Percentiles rank a stretch among this genome's conserved stretches.
Evolutionary conservation across 257 asterid species (phyloP).

Genomic region (Solanum virginianum): DNA sequence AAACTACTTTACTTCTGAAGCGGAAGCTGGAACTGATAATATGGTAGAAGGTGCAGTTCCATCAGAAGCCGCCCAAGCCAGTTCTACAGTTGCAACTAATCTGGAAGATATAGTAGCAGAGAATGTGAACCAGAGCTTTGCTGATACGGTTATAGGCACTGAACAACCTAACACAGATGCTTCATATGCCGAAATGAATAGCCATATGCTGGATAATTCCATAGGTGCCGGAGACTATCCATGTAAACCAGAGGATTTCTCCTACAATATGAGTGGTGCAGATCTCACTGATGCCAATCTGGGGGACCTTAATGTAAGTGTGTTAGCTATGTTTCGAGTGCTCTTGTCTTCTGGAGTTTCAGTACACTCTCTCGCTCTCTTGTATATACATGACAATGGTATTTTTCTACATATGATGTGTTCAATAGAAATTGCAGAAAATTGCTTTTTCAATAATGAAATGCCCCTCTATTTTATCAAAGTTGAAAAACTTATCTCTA

Average conservation of each 20-base stretch:
- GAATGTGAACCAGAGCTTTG: slow-evolving; percentile 10
- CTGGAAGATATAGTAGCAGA: slow-evolving; percentile 18
- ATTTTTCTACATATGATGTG: background rate
- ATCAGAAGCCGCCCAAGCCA: slow-evolving; percentile 16
- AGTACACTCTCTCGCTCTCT: background rate
- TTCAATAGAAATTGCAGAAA: background rate
- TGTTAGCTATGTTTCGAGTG: background rate
- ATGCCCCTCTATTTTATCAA: background rate
- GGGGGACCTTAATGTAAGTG: slow-evolving; percentile 46
- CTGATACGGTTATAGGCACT: slow-evolving; percentile 10
- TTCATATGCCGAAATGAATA: slow-evolving; percentile 8
- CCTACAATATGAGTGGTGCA: slow-evolving; percentile 19
- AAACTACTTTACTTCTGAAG: slow-evolving; percentile 11
- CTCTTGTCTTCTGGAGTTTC: background rate
- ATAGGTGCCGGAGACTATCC: slow-evolving; percentile 23
- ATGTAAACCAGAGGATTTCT: slow-evolving; percentile 22
- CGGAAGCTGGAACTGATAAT: slow-evolving; percentile 21
- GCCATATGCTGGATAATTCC: slow-evolving; percentile 21
- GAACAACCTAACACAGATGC: slow-evolving; percentile 20
- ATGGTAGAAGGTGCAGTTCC: slow-evolving; percentile 11
- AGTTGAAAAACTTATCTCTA: background rate
- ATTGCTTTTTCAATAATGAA: background rate
- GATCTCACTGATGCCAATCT: slow-evolving; percentile 27
- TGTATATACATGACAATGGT: background rate
- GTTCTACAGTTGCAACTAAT: slow-evolving; percentile 16